A percentile compares a stretch with the other conserved stretches of the same genome.
These are phyloP conservation scores for Delitschia confertaspora DNA, from an alignment of 495 filamentous ascomycete species.

Conservation along the genomic window DNA sequence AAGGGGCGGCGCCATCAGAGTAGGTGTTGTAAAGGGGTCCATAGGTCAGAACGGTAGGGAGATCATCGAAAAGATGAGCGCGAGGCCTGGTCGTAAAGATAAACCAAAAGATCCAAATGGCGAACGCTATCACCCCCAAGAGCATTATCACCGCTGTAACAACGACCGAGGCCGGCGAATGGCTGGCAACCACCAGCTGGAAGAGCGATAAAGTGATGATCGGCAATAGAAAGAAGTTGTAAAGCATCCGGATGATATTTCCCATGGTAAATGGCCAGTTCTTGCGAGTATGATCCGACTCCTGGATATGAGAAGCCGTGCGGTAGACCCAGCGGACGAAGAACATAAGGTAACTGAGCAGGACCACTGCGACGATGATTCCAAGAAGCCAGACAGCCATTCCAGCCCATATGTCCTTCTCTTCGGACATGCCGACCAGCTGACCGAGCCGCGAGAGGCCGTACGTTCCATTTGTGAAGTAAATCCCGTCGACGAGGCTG, in stretches of 20 bases:
- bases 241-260: constrained; percentile 77
- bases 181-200: constrained; percentile 68
- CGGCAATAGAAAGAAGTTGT: constrained; percentile 85
- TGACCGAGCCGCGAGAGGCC: constrained; percentile 73
- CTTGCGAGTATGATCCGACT: constrained; percentile 80
- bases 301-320: constrained; percentile 55
- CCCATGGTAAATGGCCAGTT: constrained; percentile 90
- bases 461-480: constrained; percentile 60
- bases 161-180: constrained; percentile 59
- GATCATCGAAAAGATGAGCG: constrained; percentile 82
- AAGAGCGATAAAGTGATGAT: constrained; percentile 80
- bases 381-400: constrained; percentile 79
- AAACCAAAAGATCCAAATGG: constrained; percentile 67
- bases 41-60: constrained; percentile 80
- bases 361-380: constrained; percentile 57
- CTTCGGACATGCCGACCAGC: constrained; percentile 67
- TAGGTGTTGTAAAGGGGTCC: constrained; percentile 98
- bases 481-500: constrained; percentile 75
- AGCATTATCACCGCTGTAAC: constrained; percentile 67
- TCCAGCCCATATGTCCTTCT: constrained; percentile 83
- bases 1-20: constrained; percentile 77
- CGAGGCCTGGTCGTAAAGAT: constrained; percentile 74
- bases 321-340: constrained; percentile 63
- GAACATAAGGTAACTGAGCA: constrained; percentile 73
- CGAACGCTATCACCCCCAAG: constrained; percentile 58